These are phyloP conservation scores for Pythium biforme DNA, from an alignment of 352 stramenopile species.

Conservation along the genomic window DNA sequence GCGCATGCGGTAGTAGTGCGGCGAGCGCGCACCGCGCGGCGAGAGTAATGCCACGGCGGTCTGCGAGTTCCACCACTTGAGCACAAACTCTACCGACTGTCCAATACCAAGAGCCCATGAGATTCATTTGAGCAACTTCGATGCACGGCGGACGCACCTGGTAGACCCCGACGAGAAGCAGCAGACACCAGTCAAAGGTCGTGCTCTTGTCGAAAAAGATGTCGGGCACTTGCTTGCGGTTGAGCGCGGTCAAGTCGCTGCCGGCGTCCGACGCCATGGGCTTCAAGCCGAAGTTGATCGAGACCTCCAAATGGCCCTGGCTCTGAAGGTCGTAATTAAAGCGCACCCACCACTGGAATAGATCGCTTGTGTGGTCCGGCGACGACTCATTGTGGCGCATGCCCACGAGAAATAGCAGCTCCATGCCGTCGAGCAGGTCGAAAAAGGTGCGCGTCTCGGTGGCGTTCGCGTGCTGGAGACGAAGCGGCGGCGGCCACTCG, in stretches of 20 bases:
- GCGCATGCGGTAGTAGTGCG: constrained; percentile 18
- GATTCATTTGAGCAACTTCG: too few relatives aligned
- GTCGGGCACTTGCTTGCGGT: constrained; percentile 30
- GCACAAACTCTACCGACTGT: constrained; percentile 40
- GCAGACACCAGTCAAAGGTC: constrained; percentile 42
- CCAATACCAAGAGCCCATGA: too few relatives aligned
- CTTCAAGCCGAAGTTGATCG: constrained; percentile 48
- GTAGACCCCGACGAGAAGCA: constrained; percentile 43
- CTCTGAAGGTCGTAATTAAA: constrained; percentile 72
- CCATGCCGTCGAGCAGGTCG: constrained; percentile 59
- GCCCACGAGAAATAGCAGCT: constrained; percentile 54
- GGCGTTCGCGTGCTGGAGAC: constrained; percentile 27
- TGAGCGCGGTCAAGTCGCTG: constrained; percentile 13
- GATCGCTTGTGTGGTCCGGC: constrained; percentile 15
- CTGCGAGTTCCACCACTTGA: constrained; percentile 41
- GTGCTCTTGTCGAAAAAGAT: constrained; percentile 49
- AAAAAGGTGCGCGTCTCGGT: constrained; percentile 59
- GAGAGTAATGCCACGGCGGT: constrained; percentile 20
- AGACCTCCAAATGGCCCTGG: constrained; percentile 68
- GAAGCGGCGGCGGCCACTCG: constrained; percentile 55
- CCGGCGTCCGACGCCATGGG: constrained; percentile 8
- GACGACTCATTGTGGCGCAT: constrained; percentile 33
- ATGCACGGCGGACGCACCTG: constrained; percentile 34
- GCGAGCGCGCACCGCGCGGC: constrained; percentile 14
- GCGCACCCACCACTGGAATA: constrained; percentile 58